Evolutionary conservation across 1,284 basidiomycete genomes (phyloP).

Genomic region (Vanrija sp.): DNA sequence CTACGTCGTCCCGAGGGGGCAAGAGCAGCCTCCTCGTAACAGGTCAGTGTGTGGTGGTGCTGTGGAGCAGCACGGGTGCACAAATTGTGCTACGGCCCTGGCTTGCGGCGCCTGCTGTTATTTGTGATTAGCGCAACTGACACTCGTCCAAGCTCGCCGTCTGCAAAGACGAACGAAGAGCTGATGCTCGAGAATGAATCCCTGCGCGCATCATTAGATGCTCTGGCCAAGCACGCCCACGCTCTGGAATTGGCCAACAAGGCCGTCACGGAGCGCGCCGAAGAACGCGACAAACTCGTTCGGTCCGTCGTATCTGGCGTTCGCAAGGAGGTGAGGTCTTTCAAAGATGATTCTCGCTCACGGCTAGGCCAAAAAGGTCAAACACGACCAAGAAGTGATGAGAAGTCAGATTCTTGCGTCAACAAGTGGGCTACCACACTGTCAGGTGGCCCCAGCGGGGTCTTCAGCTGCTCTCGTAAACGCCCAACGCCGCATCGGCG

Average conservation of each 20-base stretch:
- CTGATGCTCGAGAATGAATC: constrained; percentile 45
- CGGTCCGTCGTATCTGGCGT: constrained; percentile 39
- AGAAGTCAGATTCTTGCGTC: constrained; percentile 2
- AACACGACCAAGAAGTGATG: constrained; percentile 32
- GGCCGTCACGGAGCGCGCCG: constrained; percentile 22
- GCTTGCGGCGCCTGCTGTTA: too few species aligned
- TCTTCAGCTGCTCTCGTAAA: constrained; percentile 2
- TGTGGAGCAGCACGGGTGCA: too few species aligned
- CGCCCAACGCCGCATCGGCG: constrained; percentile 51
- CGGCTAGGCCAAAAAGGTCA: constrained; percentile 24
- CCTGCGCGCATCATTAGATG: constrained; percentile 42
- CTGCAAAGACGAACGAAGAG: constrained; percentile 47
- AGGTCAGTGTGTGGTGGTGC: too few species aligned
- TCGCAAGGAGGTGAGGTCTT: constrained; percentile 35
- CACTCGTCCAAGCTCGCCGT: constrained; percentile 1
- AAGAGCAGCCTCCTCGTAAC: too few species aligned
- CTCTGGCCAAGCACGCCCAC: constrained; percentile 40
- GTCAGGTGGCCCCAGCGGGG: not conserved
- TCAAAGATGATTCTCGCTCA: not conserved
- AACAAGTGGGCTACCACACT: not conserved
- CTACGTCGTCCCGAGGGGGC: constrained; percentile 26
- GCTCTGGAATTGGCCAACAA: constrained; percentile 33
- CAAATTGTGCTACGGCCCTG: too few species aligned
- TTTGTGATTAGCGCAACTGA: too few species aligned
- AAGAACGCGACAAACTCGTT: constrained; percentile 38